Base-by-base conservation (phyloP, 305 asterid species). In the Fraxinus floribunda region DNA sequence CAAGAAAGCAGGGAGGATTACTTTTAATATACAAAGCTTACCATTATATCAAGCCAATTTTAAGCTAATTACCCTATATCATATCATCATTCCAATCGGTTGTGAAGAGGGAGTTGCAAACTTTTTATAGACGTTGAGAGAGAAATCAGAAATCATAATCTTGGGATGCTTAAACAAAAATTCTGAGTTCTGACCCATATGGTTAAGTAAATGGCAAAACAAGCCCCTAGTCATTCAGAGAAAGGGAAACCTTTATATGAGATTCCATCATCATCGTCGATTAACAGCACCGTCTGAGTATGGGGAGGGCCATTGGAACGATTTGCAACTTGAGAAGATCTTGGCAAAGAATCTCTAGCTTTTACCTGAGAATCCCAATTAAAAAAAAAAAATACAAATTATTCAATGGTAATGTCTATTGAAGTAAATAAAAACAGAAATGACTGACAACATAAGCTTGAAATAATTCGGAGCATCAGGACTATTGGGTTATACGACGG, bases 211-310 rank as follows among this genome's bases (percentile, higher is more conserved):
- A 64, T 64, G 35, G 72, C 13, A 24, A 52, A 64, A 22, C 34
- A 22, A 64, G 34, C 15, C 16, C 16, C 72, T 64, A 22, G 72
- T 64, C 72, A 22, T 10, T 64, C 72, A 29, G 38, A 68, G 39
- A 68, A 7, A 8, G 20, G 22, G 39, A 11, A 70, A 96, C 99
- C 98, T 83, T 87, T 83, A 83, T 82, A 92, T 75, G 97, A 86
- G 88, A 96, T 90, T 80, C 95, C 98, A 91, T 92, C 98, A 89
- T 96, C 97, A 81, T 85, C 89, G 84, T 93, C 94, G 90, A 91
- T 84, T 55, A 95, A 86, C 85, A 89, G 81, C 84, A 86, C 82
- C 29, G 97, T 82, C 84, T 91, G 97, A 81, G 88, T 92, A 89
- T 92, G 89, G 29, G 94, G 89, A 71, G 98, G 95, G 78, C 91